Evolutionary conservation across 768 basidiomycete genomes (phyloP), one percentile per base, ranked within the genome.

Genomic region (Auriscalpium orientale): DNA sequence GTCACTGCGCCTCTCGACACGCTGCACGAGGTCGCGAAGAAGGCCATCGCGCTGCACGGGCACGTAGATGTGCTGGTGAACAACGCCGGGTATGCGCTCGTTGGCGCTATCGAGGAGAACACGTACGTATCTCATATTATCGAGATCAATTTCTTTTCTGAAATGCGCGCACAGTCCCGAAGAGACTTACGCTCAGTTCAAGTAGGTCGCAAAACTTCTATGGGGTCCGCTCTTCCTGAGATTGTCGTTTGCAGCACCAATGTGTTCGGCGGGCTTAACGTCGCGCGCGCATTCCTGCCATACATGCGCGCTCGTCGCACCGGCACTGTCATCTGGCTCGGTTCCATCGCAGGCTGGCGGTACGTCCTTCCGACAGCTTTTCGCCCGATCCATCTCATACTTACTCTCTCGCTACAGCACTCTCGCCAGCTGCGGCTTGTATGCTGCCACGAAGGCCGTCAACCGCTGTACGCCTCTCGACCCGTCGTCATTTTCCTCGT

Each of bases 21-120:
- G 8, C 51, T 68, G 13, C 48, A 62, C 40, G 53, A 20, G 35
- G 54, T 63, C 35, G 65, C 64, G 10, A 54, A 63, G 28, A 56
- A 62, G 22, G 67, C 65, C 3, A 55, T 63, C 5, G 53, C 58
- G 16, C 47, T 61, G 5, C 55, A 61, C 49, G 62, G 62, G 13
- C 57, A 53, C 43, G 34, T 63, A n/a, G 58, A 66, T 62, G 55
- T 62, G 54, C 22, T 62, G 4, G 61, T 62, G 37, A 62, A 60
- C 51, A 58, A 51, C 28, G 52, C 62, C 36, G 51, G 51, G 47
- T 51, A 51, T 34, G 51, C 57, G 22, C 35, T 37, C 28, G 47
- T 58, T 12, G 63, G 63, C n/a, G 58, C 60, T 12, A 10, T 65
- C 11, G 64, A 65, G 47, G 64, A 64, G 53, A 53, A 45, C 20